These are phyloP conservation scores for Psilocybe cyanescens DNA, from an alignment of 768 basidiomycete genomes.

Conservation along the genomic window DNA sequence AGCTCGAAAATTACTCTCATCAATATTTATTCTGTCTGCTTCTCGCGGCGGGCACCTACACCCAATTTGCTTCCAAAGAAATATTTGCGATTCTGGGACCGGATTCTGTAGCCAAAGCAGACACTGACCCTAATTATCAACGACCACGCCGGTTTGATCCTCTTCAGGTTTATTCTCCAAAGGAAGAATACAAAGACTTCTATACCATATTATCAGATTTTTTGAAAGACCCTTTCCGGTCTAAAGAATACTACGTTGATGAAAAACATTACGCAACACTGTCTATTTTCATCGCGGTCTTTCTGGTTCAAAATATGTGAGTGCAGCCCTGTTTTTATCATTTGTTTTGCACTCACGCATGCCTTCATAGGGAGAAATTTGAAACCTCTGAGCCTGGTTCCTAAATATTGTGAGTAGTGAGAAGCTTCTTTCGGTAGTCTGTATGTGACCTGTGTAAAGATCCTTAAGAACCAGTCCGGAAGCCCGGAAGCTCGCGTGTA, in stretches of 20 bases:
- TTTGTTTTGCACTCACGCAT: not conserved
- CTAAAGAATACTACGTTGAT: not conserved
- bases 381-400: too few species aligned
- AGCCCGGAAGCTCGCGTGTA: not conserved
- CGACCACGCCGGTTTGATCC: constrained; percentile 12
- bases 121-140: not conserved
- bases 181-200: constrained; percentile 3
- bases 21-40: constrained; percentile 1
- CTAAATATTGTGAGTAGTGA: too few species aligned
- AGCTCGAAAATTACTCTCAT: constrained; percentile 4
- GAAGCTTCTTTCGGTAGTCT: too few species aligned
- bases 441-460: not conserved
- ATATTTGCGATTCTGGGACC: constrained; percentile 10
- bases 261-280: constrained; percentile 3
- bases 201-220: constrained; percentile 3
- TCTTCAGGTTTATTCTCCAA: constrained; percentile 11
- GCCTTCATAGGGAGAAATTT: too few species aligned
- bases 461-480: not conserved
- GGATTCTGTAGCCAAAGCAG: not conserved
- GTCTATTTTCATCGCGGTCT: constrained; percentile 5
- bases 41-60: constrained; percentile 5
- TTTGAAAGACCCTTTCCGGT: not conserved
- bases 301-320: not conserved
- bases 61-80: constrained; percentile 4
- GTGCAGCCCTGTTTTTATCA: not conserved